Percentiles rank a stretch among this genome's conserved stretches.
These are phyloP conservation scores for Colletotrichum somersetense DNA, from an alignment of 2,329 filamentous ascomycete genomes.

Conservation along the genomic window DNA sequence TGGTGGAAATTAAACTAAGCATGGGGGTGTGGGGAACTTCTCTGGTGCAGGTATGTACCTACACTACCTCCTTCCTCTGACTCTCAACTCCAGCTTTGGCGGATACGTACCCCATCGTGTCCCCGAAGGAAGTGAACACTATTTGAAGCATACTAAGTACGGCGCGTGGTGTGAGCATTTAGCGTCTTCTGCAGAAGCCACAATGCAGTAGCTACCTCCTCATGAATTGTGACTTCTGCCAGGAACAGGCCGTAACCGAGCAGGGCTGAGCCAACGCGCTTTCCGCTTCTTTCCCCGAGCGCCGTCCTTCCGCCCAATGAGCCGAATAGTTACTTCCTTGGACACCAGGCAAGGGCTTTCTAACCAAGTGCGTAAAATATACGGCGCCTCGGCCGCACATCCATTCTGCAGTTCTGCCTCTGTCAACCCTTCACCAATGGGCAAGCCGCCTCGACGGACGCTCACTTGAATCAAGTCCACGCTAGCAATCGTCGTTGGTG, in stretches of 20 bases:
- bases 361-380: background rate
- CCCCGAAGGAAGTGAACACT: slow-evolving; percentile 22
- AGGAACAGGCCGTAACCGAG: slow-evolving; percentile 22
- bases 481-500: background rate
- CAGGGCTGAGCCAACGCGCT: slow-evolving; percentile 41
- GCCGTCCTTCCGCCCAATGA: slow-evolving; percentile 22
- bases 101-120: slow-evolving; percentile 3
- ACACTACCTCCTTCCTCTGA: background rate
- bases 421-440: background rate
- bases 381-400: background rate
- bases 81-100: slow-evolving; percentile 4
- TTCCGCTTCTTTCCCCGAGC: slow-evolving; percentile 21
- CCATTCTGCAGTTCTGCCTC: slow-evolving; percentile 4
- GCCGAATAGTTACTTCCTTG: background rate
- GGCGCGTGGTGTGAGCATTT: background rate
- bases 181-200: slow-evolving; percentile 11
- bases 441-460: background rate
- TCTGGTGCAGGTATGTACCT: slow-evolving; percentile 11
- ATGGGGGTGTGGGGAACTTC: slow-evolving; percentile 24
- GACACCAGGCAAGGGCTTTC: slow-evolving; percentile 20
- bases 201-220: background rate
- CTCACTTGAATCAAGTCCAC: background rate
- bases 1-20: slow-evolving; percentile 34
- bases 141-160: slow-evolving; percentile 15
- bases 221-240: slow-evolving; percentile 5